These are phyloP conservation scores for Dothideomycetidae sp. DNA, from an alignment of 2,329 filamentous ascomycete species.

Conservation along the genomic window DNA sequence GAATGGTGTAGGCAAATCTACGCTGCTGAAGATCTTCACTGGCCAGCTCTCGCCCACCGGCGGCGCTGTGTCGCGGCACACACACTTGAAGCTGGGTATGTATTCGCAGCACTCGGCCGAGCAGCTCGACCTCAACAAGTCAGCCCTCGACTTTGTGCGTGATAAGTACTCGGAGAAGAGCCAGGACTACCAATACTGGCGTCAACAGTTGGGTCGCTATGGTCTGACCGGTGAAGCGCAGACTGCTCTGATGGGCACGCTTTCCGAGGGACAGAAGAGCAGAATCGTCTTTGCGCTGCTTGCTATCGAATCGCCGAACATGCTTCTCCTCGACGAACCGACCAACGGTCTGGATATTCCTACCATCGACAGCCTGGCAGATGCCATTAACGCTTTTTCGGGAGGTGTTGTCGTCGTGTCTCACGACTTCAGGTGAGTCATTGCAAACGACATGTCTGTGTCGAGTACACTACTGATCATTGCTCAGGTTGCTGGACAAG, in stretches of 20 bases:
- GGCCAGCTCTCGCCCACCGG: conserved; percentile 77
- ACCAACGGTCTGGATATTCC: conserved; percentile 99
- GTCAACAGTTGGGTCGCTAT: conserved; percentile 90
- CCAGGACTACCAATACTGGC: conserved; percentile 99
- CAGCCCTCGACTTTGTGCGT: conserved; percentile 88
- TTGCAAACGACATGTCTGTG: no score
- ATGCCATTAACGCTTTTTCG: conserved; percentile 91
- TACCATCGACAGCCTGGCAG: conserved; percentile 91
- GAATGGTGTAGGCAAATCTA: conserved; percentile 98
- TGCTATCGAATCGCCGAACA: conserved; percentile 92
- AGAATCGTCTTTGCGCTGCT: conserved; percentile 95
- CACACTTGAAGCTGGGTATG: conserved; percentile 93
- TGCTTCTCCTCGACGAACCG: conserved; percentile 94
- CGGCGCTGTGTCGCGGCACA: conserved; percentile 78
- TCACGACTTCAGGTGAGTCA: conserved; percentile 94
- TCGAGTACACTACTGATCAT: no score
- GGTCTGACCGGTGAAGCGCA: conserved; percentile 86
- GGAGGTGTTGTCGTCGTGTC: conserved; percentile 96
- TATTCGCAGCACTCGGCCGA: conserved; percentile 98
- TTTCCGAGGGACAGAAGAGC: conserved; percentile 95
- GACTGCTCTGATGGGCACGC: conserved; percentile 92
- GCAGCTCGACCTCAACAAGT: conserved; percentile 97
- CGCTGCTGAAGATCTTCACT: conserved; percentile 89
- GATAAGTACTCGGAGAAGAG: conserved; percentile 83
- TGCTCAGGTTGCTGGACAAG: conserved; percentile 77